Conservation (phyloP, 2,329 filamentous ascomycete genomes). For the Lecanosticta acicola region DNA sequence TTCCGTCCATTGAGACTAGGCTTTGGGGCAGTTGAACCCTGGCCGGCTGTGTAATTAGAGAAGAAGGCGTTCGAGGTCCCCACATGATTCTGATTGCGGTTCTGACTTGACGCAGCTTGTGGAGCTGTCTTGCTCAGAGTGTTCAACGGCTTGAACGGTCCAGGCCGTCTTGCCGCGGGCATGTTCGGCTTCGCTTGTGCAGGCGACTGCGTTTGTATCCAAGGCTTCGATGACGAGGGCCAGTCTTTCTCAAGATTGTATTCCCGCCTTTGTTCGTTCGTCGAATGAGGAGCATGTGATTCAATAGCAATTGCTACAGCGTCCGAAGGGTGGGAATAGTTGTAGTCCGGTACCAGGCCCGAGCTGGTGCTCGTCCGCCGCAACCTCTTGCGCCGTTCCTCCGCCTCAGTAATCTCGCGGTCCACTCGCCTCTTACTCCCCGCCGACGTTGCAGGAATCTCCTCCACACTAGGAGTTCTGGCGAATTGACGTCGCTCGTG, state of each 20-base stretch:
- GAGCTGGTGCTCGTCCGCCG: not conserved
- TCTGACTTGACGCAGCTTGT: constrained; percentile 1
- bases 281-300: not conserved
- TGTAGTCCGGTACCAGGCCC: not conserved
- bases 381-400: not conserved
- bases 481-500: too few species aligned
- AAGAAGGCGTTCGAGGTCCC: too few species aligned
- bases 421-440: not conserved
- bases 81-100: not conserved
- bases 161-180: not conserved
- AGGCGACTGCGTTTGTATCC: not conserved
- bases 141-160: not conserved
- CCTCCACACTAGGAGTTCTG: not conserved
- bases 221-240: not conserved
- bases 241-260: not conserved
- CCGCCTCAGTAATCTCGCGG: not conserved
- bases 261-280: too few species aligned
- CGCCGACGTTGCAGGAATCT: not conserved
- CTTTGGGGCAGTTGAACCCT: too few species aligned
- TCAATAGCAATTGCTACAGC: not conserved
- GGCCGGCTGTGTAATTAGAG: too few species aligned
- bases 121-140: constrained; percentile 3
- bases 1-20: not conserved
- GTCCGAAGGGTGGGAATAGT: not conserved
- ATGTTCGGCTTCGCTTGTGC: not conserved